Base-by-base conservation (phyloP, 768 basidiomycete species). In the Scleroderma citrinum region DNA sequence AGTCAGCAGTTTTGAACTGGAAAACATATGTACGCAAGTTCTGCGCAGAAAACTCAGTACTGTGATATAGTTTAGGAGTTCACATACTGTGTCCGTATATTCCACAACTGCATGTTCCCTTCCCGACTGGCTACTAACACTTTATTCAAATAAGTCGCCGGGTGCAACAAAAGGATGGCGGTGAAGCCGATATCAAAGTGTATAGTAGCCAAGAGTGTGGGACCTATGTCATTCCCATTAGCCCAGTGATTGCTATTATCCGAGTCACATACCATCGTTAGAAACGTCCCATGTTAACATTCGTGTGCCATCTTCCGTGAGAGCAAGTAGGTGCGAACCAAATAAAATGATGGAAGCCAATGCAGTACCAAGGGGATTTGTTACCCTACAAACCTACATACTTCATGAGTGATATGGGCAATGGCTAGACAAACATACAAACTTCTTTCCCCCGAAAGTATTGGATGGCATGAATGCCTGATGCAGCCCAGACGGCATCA, bases 131-230 rank as follows among this genome's bases (percentile, higher is more conserved):
- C 81, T 11, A 98, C 79, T 1, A 98, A 73, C 1, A 98, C 75
- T 70, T 99, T 99, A 73, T 99, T 98, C 44, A 99, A 67, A 67
- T 98, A 98, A 12, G 96, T 98, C 1, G 92, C 85, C 2, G 96
- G 96, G 63, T 99, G 96, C 5, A 96, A 74, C 37, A 96, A 71
- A 23, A 75, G 76, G 5, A 81, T 86, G n/a, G 94, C 94, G 2
- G 83, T 85, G 65, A 98, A 98, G 17, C 78, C 82, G 7, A 78
- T 60, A 43, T 92, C 87, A 59, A 99, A 95, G 37, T 82, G 75
- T 42, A 98, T 79, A 3, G 80, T 80, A 3, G 77, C 73, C 44
- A 83, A 50, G 17, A 58, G 48, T 39, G 47, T 55, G 19, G 45
- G 63, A 23, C 52, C 62, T 61, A 17, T 45, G 60, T 48, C 23